A percentile compares a stretch with the other conserved stretches of the same genome.
phyloP scores from a whole-genome alignment of 23 red algal genomes.

The Gracilaria vermiculophylla region DNA sequence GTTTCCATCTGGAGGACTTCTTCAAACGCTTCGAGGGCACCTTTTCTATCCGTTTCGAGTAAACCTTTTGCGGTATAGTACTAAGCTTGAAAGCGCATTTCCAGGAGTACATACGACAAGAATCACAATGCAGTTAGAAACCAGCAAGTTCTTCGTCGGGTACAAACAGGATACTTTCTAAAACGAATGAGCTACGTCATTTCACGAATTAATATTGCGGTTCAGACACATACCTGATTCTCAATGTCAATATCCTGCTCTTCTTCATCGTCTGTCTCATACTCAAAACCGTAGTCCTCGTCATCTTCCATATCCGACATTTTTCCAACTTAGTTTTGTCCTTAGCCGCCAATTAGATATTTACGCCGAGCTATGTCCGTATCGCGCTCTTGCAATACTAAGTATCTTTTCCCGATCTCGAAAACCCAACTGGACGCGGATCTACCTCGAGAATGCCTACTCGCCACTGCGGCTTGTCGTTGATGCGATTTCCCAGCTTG shows the following conservation, averaged over 20 bases:
- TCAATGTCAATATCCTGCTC: slow-evolving; percentile 93
- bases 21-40: slow-evolving; percentile 74
- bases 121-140: background rate
- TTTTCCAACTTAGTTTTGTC: background rate
- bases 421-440: too few species aligned
- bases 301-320: slow-evolving; percentile 92
- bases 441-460: too few species aligned
- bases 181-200: background rate
- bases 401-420: too few species aligned
- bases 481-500: too few species aligned
- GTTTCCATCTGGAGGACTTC: slow-evolving; percentile 85
- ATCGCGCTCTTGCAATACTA: too few species aligned
- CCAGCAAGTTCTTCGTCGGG: background rate
- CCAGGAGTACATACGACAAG: background rate
- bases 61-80: slow-evolving; percentile 93
- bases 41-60: slow-evolving; percentile 65
- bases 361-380: too few species aligned
- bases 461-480: too few species aligned
- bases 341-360: background rate
- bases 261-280: slow-evolving; percentile 87
- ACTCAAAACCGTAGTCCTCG: slow-evolving; percentile 97
- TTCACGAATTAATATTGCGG: background rate
- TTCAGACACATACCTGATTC: slow-evolving; percentile 72
- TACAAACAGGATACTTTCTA: background rate
- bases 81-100: background rate